Conservation (phyloP, 768 basidiomycete genomes). For the Filobasidium wieringae region DNA sequence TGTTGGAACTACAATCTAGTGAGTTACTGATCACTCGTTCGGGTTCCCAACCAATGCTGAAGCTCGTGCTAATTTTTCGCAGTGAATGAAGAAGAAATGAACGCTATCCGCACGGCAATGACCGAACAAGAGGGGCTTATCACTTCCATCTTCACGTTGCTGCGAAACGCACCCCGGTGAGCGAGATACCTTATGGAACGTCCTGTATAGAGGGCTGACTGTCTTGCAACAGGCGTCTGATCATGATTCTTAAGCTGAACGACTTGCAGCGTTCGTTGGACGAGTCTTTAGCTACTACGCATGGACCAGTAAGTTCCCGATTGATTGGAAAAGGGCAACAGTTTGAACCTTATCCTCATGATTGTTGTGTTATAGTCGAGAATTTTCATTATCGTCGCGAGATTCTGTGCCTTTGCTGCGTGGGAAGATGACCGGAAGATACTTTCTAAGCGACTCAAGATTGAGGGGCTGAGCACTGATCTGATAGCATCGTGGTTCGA, state of each 20-base stretch:
- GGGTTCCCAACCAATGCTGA: conserved; percentile 22
- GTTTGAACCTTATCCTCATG: no score
- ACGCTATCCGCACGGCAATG: conserved; percentile 70
- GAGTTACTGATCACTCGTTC: not conserved
- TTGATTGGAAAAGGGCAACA: not conserved
- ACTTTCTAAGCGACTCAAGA: conserved; percentile 6
- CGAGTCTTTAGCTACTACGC: conserved; percentile 72
- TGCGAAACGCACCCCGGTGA: conserved; percentile 71
- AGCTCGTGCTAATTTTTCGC: not conserved
- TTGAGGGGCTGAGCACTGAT: conserved; percentile 18
- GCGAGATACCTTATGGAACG: conserved; percentile 45
- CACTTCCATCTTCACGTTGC: conserved; percentile 70
- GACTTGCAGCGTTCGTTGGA: conserved; percentile 71
- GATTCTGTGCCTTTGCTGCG: conserved; percentile 54
- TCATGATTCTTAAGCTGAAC: conserved; percentile 51
- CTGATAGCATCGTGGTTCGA: conserved; percentile 12
- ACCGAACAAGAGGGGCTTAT: conserved; percentile 70
- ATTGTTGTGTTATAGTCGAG: conserved; percentile 54
- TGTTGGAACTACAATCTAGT: conserved; percentile 12
- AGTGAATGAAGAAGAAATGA: conserved; percentile 59
- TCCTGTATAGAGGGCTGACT: not conserved
- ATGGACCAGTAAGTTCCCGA: conserved; percentile 17
- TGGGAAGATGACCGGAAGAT: conserved; percentile 23
- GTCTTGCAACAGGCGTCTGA: conserved; percentile 26
- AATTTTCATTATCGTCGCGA: conserved; percentile 81